Base-by-base conservation (phyloP, 768 basidiomycete genomes). In the Suillus paluster region DNA sequence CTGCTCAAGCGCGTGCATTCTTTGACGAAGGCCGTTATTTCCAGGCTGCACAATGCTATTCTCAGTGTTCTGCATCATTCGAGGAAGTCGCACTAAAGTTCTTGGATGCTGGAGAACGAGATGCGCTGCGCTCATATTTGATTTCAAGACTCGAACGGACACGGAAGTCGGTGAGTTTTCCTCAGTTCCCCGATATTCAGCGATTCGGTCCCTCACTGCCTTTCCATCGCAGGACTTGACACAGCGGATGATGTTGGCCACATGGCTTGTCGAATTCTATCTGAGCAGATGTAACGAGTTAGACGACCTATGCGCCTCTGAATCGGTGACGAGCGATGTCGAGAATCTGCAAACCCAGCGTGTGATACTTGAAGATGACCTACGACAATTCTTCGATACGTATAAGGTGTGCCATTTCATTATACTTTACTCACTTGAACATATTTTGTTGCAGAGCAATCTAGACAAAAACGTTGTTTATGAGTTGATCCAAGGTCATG, bases 231-330 rank as follows among this genome's bases (percentile, higher is more conserved):
- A 98, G 96, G 95, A 97, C 68, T 67, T 91, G 42, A 95, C 94
- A 0, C 96, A 98, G 73, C 85, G 97, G 44, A 95, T 95, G 90
- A 95, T 99, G 88, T 79, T 99, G 21, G 96, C 97, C 19, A 98
- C 95, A 0, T 99, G 97, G 97, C 86, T 99, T 14, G 90, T 97
- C 34, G 97, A 99, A 75, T 94, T 99, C 66, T 98, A 95, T 71
- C 86, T 99, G 17, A 92, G 92, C 76, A 99, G 97, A 79, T 95
- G 93, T 74, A 97, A 97, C 70, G 94, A 97, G 64, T 79, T 99
- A 56, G 97, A 99, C 70, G 97, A 99, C 70, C 81, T 95, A 19
- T 87, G 96, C 30, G 95, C 94, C 0, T 92, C 96, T 0, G 94
- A 95, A 73, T 86, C 86, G 1, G 81, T 87, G 15, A 86, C 90